A percentile compares a stretch with the other conserved stretches of the same genome.
Conservation (phyloP, 2,329 filamentous ascomycete species). For the Metarhizium album region DNA sequence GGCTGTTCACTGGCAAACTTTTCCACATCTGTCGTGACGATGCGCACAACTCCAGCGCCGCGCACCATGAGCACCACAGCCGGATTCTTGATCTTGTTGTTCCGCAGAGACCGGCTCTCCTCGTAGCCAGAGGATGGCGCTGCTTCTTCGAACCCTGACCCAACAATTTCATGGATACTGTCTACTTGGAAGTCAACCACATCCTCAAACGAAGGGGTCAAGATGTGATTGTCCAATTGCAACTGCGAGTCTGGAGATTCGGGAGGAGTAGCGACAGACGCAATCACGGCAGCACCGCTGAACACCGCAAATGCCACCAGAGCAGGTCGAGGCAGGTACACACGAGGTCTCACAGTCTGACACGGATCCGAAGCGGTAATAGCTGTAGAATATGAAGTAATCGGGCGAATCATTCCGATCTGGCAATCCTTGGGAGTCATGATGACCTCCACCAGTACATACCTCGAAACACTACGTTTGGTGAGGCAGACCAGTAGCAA, state of each 20-base stretch:
- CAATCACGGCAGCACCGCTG: conserved; percentile 63
- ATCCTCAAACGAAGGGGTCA: conserved; percentile 70
- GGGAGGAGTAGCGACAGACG: conserved; percentile 57
- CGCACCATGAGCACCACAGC: conserved; percentile 51
- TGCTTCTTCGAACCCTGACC: conserved; percentile 53
- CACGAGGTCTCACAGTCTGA: conserved; percentile 40
- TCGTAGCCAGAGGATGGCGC: conserved; percentile 26
- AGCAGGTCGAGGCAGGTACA: conserved; percentile 69
- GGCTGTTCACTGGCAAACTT: conserved; percentile 47
- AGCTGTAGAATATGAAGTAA: conserved; percentile 53
- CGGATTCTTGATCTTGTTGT: conserved; percentile 49
- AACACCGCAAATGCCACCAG: conserved; percentile 77
- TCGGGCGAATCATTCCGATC: conserved; percentile 56
- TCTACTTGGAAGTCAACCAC: conserved; percentile 67
- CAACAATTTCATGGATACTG: conserved; percentile 51
- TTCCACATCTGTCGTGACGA: conserved; percentile 47
- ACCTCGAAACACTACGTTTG: conserved; percentile 44
- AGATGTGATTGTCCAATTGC: conserved; percentile 51
- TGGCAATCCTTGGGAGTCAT: conserved; percentile 42
- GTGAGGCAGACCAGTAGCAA: conserved; percentile 51
- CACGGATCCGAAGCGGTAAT: conserved; percentile 26
- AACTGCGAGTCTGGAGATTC: conserved; percentile 70
- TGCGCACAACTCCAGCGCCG: conserved; percentile 49
- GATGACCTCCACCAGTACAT: conserved; percentile 63
- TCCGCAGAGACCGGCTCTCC: conserved; percentile 37